Evolutionary conservation across 129 eudicot genomes (phyloP), one percentile per base, ranked within the genome.

Genomic region (Ambrosia artemisiifolia): DNA sequence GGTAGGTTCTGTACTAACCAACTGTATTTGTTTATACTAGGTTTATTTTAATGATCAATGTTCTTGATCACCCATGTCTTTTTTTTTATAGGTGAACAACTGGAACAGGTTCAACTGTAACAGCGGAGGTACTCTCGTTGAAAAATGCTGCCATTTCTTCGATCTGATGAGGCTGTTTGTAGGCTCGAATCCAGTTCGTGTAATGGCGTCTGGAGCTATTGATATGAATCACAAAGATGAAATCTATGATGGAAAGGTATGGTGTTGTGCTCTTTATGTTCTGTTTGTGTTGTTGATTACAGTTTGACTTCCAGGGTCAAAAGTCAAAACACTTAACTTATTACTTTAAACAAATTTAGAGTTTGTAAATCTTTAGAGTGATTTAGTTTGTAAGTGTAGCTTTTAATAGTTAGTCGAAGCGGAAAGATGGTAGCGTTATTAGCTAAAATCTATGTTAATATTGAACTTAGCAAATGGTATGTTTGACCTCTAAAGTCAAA

Each of bases 61-160:
- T 67, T 44, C 1, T 57, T 33, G 28, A 67, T 59, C 30, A 14
- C 7, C 3, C 5, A 13, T 70, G 3, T 47, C 35, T 16, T 65
- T 24, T 24, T 24, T 24, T 54, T 67, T 77, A 49, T 78, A 92
- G 98, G 99, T 95, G 65, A 70, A 91, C 55, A 85, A 95, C 14
- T 95, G 99, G 99, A 95, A 95, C 77, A 79, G 99, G 43, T 95
- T 95, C 83, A 95, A 90, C 67, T 83, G 89, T 60, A 95, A 95
- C 79, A 75, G 91, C 55, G 99, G 99, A 71, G 99, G 99, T 19
- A 95, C 99, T 54, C 66, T 95, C 51, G 99, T 95, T 43, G 99
- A 95, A 89, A 95, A 95, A 81, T 95, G 99, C 82, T 95, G 99
- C 81, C 99, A 95, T 74, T 95, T 95, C 79, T 95, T 95, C 70